Base-by-base conservation (phyloP, 805 yeast genomes). In the Zygoascus bituminiphila region DNA sequence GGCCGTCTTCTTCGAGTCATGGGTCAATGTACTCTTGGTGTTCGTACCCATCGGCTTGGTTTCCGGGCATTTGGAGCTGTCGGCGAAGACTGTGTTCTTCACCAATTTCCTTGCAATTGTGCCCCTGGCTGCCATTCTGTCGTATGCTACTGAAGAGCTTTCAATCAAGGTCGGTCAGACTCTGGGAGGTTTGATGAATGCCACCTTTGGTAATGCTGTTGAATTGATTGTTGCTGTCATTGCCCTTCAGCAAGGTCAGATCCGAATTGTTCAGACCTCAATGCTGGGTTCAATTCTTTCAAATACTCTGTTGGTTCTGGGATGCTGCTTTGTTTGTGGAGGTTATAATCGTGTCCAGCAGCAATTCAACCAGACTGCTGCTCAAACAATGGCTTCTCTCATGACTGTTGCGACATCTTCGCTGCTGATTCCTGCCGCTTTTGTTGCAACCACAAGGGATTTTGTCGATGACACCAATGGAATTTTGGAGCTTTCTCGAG, bases 201-300 rank as follows among this genome's bases (percentile, higher is more conserved):
- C 98, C 2, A 89, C 98, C 8, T 87, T 93, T 64, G 98, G 98
- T 51, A 93, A 93, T 65, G 98, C 98, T 2, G 96, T 93, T 20
- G 98, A 93, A 69, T 79, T 93, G 51, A 93, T 93, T 65, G 98
- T 93, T 31, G 85, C 96, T 1, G 72, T 93, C 23, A 88, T 93
- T 57, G 98, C 98, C 1, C 73, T 93, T 59, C 73, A 69, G 56
- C 83, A 85, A 40, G 85, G 87, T 56, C 97, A 93, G 67, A 80
- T 93, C 45, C 76, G 95, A 54, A 89, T 93, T 60, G 98, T 93
- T 24, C 98, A 93, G 68, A 95, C 98, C 2, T 85, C 95, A 19
- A 91, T 93, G 98, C 76, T 93, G 50, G 98, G 98, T 26, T 84
- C 95, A 46, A 86, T 93, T 52, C 72, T 93, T 50, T 86, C 96